These are phyloP conservation scores for Jacaranda copaia DNA, from an alignment of 257 asterid species.

Conservation along the genomic window DNA sequence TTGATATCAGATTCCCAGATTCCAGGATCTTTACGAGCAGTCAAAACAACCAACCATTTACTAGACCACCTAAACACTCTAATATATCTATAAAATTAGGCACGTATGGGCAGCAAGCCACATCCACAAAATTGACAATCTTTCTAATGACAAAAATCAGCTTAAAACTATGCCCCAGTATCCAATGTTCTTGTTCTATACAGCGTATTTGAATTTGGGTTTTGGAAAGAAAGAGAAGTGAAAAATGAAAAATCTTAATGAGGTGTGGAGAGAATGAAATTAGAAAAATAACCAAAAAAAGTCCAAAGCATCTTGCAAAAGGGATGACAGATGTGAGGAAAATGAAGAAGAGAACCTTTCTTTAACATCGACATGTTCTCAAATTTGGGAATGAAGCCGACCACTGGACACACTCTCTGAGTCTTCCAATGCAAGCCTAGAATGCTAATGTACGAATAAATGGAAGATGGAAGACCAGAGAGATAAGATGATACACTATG, in stretches of 20 bases:
- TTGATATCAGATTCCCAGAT: slow-evolving; percentile 15
- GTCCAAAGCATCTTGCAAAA: slow-evolving; percentile 4
- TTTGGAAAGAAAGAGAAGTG: slow-evolving; percentile 16
- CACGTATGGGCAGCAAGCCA: not conserved
- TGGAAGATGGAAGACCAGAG: too few relatives aligned
- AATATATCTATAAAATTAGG: not conserved
- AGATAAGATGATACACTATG: too few relatives aligned
- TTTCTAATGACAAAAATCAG: not conserved
- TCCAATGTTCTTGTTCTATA: slow-evolving; percentile 23
- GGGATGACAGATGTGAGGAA: not conserved
- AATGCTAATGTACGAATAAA: slow-evolving; percentile 6
- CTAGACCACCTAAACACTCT: slow-evolving; percentile 18
- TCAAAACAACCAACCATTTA: slow-evolving; percentile 19
- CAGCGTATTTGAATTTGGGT: slow-evolving; percentile 9
- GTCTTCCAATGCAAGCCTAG: not conserved
- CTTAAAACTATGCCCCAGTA: slow-evolving; percentile 1
- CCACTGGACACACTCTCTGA: not conserved
- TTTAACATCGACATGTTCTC: not conserved
- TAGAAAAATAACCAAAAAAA: too few relatives aligned
- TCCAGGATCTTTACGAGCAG: not conserved
- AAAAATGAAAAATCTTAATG: not conserved
- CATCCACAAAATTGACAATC: not conserved
- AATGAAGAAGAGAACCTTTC: not conserved
- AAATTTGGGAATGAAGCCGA: slow-evolving; percentile 14
- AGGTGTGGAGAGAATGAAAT: too few relatives aligned